Base-by-base conservation (phyloP, 805 yeast species). In the Jamesozyma piceae region DNA sequence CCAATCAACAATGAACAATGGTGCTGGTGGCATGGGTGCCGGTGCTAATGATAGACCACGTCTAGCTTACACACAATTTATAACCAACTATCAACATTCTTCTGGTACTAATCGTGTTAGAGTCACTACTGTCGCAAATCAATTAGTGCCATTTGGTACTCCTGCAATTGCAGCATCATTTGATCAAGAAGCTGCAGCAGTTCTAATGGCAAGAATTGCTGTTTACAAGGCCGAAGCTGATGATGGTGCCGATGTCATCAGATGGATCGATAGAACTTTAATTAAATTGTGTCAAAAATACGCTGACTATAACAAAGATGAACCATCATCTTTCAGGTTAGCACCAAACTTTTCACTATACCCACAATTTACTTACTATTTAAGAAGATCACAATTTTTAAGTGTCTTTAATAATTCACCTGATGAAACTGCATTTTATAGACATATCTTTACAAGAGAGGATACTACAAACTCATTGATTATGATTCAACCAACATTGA, bases 131-230 rank as follows among this genome's bases (percentile, higher is more conserved):
- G 72, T 92, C 24, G 71, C 72, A 14, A 70, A 78, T 38, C 66
- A 67, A 47, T 57, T 76, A 49, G 63, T 72, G 17, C 73, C 77
- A 43, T 71, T 75, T 35, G 81, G 81, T 32, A 73, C 72, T 43
- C 75, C 82, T 22, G 66, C 66, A 27, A 67, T 75, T 44, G 69
- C 74, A 4, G 68, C 69, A 24, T 72, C 92, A n/a, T 92, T 92
- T 63, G 99, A 92, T 66, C 97, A 92, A 71, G 97, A 92, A 65
- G 95, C 97, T 11, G 96, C 98, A 3, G 95, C 96, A 14, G 97
- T 89, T 1, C 68, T 89, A 45, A 82, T 90, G 80, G 82, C 97
- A 1, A 74, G 97, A 60, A 75, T 90, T 42, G 92, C 96, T 10
- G 88, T 90, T 36, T 82, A 75, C 72, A 88, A 88, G 62, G 75